These are phyloP conservation scores for Takakia lepidozioides DNA, from an alignment of 225 moss, liverwort and hornwort species.

Conservation along the genomic window DNA sequence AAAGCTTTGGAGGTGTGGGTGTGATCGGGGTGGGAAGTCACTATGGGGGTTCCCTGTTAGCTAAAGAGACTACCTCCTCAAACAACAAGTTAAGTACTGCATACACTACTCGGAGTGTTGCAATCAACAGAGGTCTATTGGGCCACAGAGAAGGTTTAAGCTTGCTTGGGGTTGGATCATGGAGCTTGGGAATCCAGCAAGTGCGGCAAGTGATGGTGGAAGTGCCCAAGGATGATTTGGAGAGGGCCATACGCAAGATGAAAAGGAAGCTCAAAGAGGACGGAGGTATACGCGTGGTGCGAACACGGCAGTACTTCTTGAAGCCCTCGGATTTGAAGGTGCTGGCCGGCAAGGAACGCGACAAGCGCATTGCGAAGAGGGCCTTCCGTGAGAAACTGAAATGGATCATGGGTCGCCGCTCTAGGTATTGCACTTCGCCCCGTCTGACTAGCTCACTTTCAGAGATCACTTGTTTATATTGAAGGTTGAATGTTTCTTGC, in stretches of 20 bases:
- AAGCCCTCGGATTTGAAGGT: conserved; percentile 90
- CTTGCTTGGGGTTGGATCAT: conserved; percentile 7
- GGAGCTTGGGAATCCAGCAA: conserved; percentile 36
- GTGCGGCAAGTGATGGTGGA: conserved; percentile 79
- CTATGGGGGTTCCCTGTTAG: no score
- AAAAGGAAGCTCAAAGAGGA: conserved; percentile 89
- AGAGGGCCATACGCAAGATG: conserved; percentile 80
- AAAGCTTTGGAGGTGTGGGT: no score
- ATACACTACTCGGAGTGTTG: no score
- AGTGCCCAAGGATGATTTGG: conserved; percentile 69
- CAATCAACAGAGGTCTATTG: conserved; percentile 26
- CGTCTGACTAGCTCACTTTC: not conserved
- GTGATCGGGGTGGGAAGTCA: no score
- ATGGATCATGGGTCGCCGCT: conserved; percentile 71
- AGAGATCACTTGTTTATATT: no score
- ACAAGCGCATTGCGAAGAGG: conserved; percentile 59
- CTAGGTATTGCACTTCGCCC: conserved; percentile 32
- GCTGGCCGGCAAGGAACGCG: conserved; percentile 77
- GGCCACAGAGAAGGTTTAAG: conserved; percentile 16
- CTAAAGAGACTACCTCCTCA: no score
- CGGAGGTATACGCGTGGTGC: conserved; percentile 47
- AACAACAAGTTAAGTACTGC: no score
- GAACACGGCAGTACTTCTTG: conserved; percentile 49
- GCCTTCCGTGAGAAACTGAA: conserved; percentile 68
- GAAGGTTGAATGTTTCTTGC: not conserved